Base-by-base conservation (phyloP, 169 alveolate species). In the Plasmodium cynomolgi region DNA sequence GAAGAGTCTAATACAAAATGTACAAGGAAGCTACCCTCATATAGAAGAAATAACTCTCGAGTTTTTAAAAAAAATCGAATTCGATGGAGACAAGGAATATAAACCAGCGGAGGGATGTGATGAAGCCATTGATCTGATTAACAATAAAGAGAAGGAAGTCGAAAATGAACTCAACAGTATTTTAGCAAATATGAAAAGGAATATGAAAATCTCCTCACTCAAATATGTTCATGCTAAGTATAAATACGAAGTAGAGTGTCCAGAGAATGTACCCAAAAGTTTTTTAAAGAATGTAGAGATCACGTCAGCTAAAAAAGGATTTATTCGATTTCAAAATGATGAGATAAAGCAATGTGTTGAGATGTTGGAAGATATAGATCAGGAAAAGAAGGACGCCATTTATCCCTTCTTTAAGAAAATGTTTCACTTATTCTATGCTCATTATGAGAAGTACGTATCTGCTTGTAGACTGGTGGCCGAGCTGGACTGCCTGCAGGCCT, bases 291-390 rank as follows among this genome's bases (percentile, higher is more conserved):
- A 93, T 20, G 98, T 97, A 80, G 99, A 98, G 92, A 97, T 98
- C 39, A 98, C 99, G 5, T 97, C 99, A 0, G 96, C 99, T 23
- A 97, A 98, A 80, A 95, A 98, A 34, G 99, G 99, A 3, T 98
- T 85, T 81, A 96, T 98, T 72, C 94, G 99, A 34, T 95, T 94
- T 80, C 96, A 96, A 20, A 95, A 96, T 71, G 91, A 82, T 39
- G 95, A 95, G 50, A 85, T 97, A 44, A 91, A 96, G 91, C 58
- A 77, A 23, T 84, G 95, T 81, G 95, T 96, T 75, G 96, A 96
- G 88, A 94, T 97, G 91, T 85, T 98, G 47, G 99, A 98, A 84
- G 97, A 97, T 91, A 97, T 98, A 50, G 99, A 98, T 86, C 98
- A 97, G 79, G 93, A 95, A 85, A 83, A 97, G 85, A 97, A 97